These are phyloP conservation scores for Prunus davidiana DNA, from an alignment of 306 rosid species.

Conservation along the genomic window DNA sequence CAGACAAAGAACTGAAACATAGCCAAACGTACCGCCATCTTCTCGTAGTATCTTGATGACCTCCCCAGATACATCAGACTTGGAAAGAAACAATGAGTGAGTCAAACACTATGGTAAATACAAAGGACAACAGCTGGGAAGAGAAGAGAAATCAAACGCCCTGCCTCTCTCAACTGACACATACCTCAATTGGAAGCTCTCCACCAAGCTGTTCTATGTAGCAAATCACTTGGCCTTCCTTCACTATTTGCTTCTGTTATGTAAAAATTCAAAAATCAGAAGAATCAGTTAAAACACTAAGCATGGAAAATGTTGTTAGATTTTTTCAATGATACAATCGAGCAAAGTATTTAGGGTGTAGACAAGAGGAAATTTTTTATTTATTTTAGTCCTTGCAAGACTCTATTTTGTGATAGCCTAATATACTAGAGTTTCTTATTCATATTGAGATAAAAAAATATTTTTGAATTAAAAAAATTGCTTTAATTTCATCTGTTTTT, in stretches of 20 bases:
- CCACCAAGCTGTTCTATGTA: conserved; percentile 84
- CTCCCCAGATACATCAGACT: conserved; percentile 89
- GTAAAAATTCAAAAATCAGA: conserved; percentile 4
- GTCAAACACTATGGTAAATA: background rate
- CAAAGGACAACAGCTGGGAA: background rate
- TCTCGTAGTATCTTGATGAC: conserved; percentile 67
- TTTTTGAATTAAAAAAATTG: too few species aligned
- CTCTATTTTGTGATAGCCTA: background rate
- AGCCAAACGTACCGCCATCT: conserved; percentile 74
- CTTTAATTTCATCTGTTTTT: background rate
- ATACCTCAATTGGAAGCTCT: conserved; percentile 78
- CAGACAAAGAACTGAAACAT: background rate
- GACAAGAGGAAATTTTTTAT: background rate
- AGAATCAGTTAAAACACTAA: background rate
- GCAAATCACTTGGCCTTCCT: conserved; percentile 86
- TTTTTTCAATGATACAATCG: background rate
- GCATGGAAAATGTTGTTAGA: background rate
- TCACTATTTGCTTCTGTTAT: conserved; percentile 69
- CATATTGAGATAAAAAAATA: too few species aligned
- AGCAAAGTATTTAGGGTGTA: background rate
- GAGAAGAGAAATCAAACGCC: background rate
- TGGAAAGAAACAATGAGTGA: conserved; percentile 13
- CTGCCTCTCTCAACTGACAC: conserved; percentile 11
- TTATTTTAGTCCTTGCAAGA: background rate
- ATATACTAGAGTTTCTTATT: too few species aligned